phyloP scores from a whole-genome alignment of 2,329 filamentous ascomycete species.

The Cladosporium austrohemisphaericum region DNA sequence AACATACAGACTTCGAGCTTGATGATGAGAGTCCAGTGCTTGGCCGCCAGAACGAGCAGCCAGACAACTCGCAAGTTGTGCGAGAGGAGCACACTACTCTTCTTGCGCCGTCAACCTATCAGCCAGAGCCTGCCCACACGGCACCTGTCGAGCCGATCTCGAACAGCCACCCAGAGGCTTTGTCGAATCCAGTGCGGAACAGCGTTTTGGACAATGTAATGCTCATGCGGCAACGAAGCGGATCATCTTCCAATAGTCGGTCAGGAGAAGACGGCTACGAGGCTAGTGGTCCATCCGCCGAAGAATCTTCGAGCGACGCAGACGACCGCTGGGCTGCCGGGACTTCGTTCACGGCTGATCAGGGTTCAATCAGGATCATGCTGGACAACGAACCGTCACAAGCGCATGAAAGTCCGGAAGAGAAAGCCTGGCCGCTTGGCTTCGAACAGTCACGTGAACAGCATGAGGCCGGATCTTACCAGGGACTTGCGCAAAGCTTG shows the following conservation, averaged over 20 bases:
- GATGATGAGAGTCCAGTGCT: slow-evolving; percentile 62
- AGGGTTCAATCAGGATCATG: slow-evolving; percentile 36
- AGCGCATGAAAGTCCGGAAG: not conserved
- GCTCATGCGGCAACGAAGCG: slow-evolving; percentile 31
- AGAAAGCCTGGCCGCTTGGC: not conserved
- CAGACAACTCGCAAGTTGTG: not conserved
- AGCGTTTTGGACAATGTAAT: slow-evolving; percentile 32
- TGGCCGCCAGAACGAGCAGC: not conserved
- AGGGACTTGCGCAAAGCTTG: slow-evolving; percentile 19
- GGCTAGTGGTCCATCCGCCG: slow-evolving; percentile 23
- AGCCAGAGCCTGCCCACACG: not conserved
- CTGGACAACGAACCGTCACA: slow-evolving; percentile 27
- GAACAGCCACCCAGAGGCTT: not conserved
- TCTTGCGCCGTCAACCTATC: slow-evolving; percentile 2
- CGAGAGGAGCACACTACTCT: not conserved
- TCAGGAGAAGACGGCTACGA: slow-evolving; percentile 33
- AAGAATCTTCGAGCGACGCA: slow-evolving; percentile 15
- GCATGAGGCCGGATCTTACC: slow-evolving; percentile 13
- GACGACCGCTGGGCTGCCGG: slow-evolving; percentile 8
- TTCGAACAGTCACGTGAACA: slow-evolving; percentile 8
- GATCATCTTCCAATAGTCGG: slow-evolving; percentile 27
- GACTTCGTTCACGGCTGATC: slow-evolving; percentile 17
- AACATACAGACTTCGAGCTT: slow-evolving; percentile 41
- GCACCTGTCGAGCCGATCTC: not conserved
- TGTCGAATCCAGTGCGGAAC: not conserved